Evolutionary conservation across 148 eudicot species (phyloP).

Genomic region (Salicornia ramosissima): DNA sequence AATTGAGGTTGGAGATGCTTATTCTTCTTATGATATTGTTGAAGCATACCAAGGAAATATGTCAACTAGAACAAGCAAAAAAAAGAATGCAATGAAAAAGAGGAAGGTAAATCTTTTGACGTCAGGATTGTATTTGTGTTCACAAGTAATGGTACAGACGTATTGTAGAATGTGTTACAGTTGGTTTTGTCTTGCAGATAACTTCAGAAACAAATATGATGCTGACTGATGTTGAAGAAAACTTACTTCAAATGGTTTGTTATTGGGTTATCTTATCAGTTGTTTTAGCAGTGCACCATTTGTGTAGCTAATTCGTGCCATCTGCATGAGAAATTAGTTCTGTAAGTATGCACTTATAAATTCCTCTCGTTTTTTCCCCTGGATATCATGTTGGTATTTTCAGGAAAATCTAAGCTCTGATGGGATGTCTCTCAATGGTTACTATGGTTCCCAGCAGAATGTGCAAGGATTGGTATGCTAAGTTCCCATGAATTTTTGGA

Average conservation of each 20-base stretch:
- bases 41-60: conserved; percentile 30
- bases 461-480: conserved; percentile 71
- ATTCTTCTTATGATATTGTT: conserved; percentile 26
- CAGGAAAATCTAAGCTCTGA: conserved; percentile 60
- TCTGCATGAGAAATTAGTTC: background rate
- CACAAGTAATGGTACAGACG: background rate
- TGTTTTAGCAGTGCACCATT: background rate
- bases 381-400: conserved; percentile 12
- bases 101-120: conserved; percentile 34
- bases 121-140: conserved; percentile 4
- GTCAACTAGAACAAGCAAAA: conserved; percentile 32
- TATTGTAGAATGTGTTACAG: conserved; percentile 12
- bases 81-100: conserved; percentile 35
- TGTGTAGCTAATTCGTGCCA: background rate
- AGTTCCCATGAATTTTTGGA: conserved; percentile 8
- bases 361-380: background rate
- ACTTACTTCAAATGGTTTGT: conserved; percentile 40
- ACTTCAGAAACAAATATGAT: conserved; percentile 25
- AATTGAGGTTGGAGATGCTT: conserved; percentile 23
- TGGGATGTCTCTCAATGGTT: conserved; percentile 53
- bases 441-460: conserved; percentile 65
- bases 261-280: background rate
- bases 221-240: conserved; percentile 32
- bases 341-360: background rate
- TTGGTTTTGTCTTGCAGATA: conserved; percentile 31